Evolutionary conservation across 371 early-diverging fungal genomes (phyloP), one percentile per base, ranked within the genome.

Genomic region (Sporodiniella umbellata): DNA sequence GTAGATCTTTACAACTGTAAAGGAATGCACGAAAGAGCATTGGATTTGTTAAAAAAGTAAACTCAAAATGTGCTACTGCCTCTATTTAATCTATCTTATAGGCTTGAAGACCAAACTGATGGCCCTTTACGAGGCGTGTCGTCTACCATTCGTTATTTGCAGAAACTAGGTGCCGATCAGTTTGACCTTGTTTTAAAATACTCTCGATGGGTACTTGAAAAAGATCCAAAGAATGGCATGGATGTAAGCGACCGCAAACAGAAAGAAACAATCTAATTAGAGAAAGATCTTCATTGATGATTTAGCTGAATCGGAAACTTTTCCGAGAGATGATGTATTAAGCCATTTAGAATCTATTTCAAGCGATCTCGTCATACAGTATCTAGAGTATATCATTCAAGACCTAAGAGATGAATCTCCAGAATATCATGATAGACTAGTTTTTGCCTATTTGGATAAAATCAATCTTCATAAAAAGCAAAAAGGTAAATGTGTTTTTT

Each of bases 1-100:
- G 86, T 95, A 8, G 96, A 95, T 57, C 78, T 95, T 40, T 97
- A 93, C 66, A 82, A 86, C 30, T 87, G 90, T 54, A 94, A 93
- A 59, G 90, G 89, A 5, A 77, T 90, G 30, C 95, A 94, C 64
- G 80, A 81, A 22, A 87, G 89, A 53, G 94, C 96, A 0, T 75
- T 96, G 21, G 87, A 89, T 53, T 72, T 92, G n/a, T 70, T 93
- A 45, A 76, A 65, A 63, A 70, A 58, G 72, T 67, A 68, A 25
- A 19, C 45, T 33, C 39, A 4, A 54, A 17, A 53, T 18, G 11
- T 46, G 51, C 21, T 33, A 47, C 35, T n/a, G n/a, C n/a, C n/a
- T n/a, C n/a, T 4, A 28, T 28, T 28, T 28, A 28, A 33, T 22
- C 47, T 14, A 44, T 28, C 2, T 40, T 31, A 0, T 45, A 80